These are phyloP conservation scores for Protomyces arabidopsidicola DNA, from an alignment of 1,139 yeast genomes.

Conservation along the genomic window DNA sequence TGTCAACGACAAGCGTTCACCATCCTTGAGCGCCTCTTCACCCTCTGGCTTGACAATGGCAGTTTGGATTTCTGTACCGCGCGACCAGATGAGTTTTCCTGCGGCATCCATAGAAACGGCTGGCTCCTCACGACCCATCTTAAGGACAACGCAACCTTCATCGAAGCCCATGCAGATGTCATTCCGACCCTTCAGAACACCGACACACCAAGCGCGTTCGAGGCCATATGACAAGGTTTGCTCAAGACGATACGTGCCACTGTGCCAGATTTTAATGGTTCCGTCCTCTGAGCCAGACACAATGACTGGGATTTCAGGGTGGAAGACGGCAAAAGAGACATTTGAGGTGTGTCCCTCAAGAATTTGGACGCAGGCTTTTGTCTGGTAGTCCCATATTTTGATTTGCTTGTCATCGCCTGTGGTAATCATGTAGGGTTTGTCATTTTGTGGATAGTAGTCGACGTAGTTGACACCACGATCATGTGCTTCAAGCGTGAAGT, in stretches of 20 bases:
- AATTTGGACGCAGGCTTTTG: constrained; percentile 91
- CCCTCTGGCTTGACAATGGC: constrained; percentile 60
- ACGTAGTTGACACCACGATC: constrained; percentile 94
- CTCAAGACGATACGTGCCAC: constrained; percentile 79
- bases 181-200: constrained; percentile 70
- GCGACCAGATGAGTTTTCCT: constrained; percentile 86
- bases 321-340: constrained; percentile 94
- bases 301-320: constrained; percentile 87
- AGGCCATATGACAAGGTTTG: constrained; percentile 84
- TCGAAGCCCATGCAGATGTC: constrained; percentile 90
- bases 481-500: constrained; percentile 86
- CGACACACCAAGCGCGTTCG: constrained; percentile 96
- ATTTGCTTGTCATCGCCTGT: constrained; percentile 89
- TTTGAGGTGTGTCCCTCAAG: constrained; percentile 90
- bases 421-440: constrained; percentile 90
- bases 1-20: constrained; percentile 67
- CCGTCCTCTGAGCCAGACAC: constrained; percentile 87
- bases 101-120: constrained; percentile 86
- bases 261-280: constrained; percentile 90
- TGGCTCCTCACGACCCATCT: constrained; percentile 92
- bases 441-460: constrained; percentile 94
- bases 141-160: constrained; percentile 80
- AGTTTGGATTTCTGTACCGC: constrained; percentile 83
- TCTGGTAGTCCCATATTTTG: constrained; percentile 95
- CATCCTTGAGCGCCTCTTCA: constrained; percentile 51